Conservation (phyloP, 1,284 basidiomycete genomes). For the Puccinia hordei region DNA sequence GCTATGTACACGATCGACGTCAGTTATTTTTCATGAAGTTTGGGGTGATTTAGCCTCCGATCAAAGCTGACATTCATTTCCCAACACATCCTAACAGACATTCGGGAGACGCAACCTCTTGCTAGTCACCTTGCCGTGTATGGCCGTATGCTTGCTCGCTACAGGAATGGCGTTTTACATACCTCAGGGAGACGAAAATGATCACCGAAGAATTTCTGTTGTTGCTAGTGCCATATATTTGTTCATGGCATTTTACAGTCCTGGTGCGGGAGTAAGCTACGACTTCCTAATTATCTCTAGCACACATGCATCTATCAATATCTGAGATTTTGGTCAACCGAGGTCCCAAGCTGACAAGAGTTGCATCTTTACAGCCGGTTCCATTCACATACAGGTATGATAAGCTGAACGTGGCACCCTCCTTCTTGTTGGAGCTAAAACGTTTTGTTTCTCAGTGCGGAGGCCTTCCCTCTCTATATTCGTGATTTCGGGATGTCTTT, state of each 20-base stretch:
- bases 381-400: background rate
- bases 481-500: constrained; percentile 74
- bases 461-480: constrained; percentile 72
- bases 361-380: background rate
- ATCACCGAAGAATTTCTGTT: constrained; percentile 66
- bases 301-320: too few relatives aligned
- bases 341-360: too few relatives aligned
- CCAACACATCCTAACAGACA: constrained; percentile 1
- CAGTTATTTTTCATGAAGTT: background rate
- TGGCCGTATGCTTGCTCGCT: constrained; percentile 68
- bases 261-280: constrained; percentile 64
- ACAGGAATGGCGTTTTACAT: constrained; percentile 64
- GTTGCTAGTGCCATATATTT: constrained; percentile 59
- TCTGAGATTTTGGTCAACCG: background rate
- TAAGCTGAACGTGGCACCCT: constrained; percentile 60
- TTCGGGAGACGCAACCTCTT: constrained; percentile 72
- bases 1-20: constrained; percentile 63
- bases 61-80: too few relatives aligned
- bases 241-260: constrained; percentile 60
- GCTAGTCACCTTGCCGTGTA: constrained; percentile 70
- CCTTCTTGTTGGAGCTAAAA: constrained; percentile 67
- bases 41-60: background rate
- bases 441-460: constrained; percentile 72
- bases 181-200: constrained; percentile 89
- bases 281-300: constrained; percentile 63